phyloP scores from a whole-genome alignment of 2,329 filamentous ascomycete genomes.

The Botrytis squamosa region DNA sequence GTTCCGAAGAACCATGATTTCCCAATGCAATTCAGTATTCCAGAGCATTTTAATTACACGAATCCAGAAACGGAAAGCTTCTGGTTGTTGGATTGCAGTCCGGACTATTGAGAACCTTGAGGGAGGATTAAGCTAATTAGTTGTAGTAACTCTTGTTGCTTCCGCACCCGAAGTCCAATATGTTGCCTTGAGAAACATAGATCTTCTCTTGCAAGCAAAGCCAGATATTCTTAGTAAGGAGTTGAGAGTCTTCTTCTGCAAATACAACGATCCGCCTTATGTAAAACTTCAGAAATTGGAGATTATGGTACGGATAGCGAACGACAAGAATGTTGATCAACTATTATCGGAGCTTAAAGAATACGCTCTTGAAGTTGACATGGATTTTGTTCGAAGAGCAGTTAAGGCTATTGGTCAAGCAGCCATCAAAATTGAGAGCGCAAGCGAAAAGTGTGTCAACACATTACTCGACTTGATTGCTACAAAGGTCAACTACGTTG shows the following conservation, averaged over 20 bases:
- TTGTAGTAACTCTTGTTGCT: constrained; percentile 83
- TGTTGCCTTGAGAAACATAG: constrained; percentile 93
- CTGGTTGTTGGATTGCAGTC: not conserved
- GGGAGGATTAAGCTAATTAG: constrained; percentile 23
- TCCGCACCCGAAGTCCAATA: constrained; percentile 98
- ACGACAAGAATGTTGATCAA: constrained; percentile 94
- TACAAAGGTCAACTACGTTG: constrained; percentile 98
- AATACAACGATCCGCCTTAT: constrained; percentile 98
- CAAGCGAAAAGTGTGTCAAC: constrained; percentile 94
- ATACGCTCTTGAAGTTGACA: constrained; percentile 96
- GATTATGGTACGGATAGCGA: constrained; percentile 99
- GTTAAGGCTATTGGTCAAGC: constrained; percentile 97
- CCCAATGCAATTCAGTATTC: not conserved
- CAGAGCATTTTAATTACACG: not conserved
- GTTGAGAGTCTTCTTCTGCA: constrained; percentile 98
- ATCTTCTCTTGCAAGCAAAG: constrained; percentile 91
- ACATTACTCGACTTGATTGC: constrained; percentile 90
- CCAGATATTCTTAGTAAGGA: constrained; percentile 97
- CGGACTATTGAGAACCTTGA: not conserved
- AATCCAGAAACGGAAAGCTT: not conserved
- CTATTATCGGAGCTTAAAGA: constrained; percentile 92
- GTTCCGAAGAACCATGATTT: not conserved
- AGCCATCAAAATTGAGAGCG: constrained; percentile 95
- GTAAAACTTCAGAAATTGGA: constrained; percentile 97
- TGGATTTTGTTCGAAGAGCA: constrained; percentile 95